phyloP scores from a whole-genome alignment of 176 grass and related monocot species.

The Avena atlantica region DNA sequence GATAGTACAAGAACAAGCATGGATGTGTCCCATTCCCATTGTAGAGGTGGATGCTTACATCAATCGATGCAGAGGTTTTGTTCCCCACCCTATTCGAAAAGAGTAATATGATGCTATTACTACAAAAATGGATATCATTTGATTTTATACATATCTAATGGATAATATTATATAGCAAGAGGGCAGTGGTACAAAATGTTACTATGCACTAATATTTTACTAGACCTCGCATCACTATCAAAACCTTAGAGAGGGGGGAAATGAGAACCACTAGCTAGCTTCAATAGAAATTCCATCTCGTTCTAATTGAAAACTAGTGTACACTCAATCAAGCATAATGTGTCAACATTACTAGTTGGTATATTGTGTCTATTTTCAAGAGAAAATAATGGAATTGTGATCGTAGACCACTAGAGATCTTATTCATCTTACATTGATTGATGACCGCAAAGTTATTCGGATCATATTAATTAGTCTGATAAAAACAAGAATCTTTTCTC shows the following conservation, averaged over 20 bases:
- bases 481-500: no score
- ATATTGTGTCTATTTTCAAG: neutral
- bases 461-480: no score
- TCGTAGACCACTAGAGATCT: neutral
- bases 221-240: conserved; percentile 43
- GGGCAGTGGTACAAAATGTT: neutral
- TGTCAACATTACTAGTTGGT: neutral
- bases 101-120: no score
- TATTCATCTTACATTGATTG: neutral
- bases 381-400: neutral
- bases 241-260: conserved; percentile 34
- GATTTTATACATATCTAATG: no score
- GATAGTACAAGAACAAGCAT: conserved; percentile 21
- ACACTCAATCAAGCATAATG: neutral
- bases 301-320: neutral
- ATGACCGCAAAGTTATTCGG: neutral
- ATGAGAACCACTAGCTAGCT: conserved; percentile 11
- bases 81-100: no score
- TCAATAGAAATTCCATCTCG: conserved; percentile 26
- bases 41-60: no score
- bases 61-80: no score
- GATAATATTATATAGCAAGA: no score
- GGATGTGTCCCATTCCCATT: neutral
- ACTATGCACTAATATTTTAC: conserved; percentile 31
- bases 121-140: no score